These are phyloP conservation scores for Daldinia bambusicola DNA, from an alignment of 495 filamentous ascomycete species.

Conservation along the genomic window DNA sequence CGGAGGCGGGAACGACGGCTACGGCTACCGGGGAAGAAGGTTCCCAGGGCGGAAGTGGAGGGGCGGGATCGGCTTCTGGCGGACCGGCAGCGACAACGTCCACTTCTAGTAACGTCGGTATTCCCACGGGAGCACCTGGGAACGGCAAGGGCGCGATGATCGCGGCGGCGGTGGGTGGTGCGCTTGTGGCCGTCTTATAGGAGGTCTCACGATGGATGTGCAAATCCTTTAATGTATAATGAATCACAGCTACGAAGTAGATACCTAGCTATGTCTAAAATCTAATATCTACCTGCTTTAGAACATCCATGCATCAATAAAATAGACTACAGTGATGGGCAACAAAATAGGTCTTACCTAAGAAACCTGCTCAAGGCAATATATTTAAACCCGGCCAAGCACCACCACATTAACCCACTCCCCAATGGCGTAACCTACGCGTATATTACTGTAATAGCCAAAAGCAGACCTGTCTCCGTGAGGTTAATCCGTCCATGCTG, in stretches of 20 bases:
- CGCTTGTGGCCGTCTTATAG: conserved; percentile 19
- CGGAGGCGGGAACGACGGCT: not conserved
- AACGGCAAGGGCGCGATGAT: conserved; percentile 16
- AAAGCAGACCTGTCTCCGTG: not conserved
- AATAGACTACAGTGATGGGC: not conserved
- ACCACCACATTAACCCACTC: conserved; percentile 9
- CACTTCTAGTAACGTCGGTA: conserved; percentile 20
- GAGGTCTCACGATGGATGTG: not conserved
- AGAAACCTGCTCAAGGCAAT: conserved; percentile 35
- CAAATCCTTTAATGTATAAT: conserved; percentile 2
- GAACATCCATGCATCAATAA: not conserved
- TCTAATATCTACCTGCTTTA: conserved; percentile 9
- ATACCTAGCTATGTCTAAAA: conserved; percentile 7
- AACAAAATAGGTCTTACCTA: conserved; percentile 9
- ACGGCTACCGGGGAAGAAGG: conserved; percentile 16
- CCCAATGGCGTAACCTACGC: conserved; percentile 23
- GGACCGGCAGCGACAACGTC: conserved; percentile 6
- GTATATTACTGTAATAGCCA: conserved; percentile 17
- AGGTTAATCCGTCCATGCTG: not conserved
- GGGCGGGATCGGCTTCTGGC: conserved; percentile 1
- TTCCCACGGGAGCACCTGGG: conserved; percentile 10
- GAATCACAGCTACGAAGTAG: not conserved
- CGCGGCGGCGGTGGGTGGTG: conserved; percentile 25
- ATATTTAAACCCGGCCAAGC: conserved; percentile 35
- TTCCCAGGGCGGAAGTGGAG: conserved; percentile 1